A percentile compares a stretch with the other conserved stretches of the same genome.
These are phyloP conservation scores for Larix kaempferi DNA, from an alignment of 75 land plant species.

Conservation along the genomic window DNA sequence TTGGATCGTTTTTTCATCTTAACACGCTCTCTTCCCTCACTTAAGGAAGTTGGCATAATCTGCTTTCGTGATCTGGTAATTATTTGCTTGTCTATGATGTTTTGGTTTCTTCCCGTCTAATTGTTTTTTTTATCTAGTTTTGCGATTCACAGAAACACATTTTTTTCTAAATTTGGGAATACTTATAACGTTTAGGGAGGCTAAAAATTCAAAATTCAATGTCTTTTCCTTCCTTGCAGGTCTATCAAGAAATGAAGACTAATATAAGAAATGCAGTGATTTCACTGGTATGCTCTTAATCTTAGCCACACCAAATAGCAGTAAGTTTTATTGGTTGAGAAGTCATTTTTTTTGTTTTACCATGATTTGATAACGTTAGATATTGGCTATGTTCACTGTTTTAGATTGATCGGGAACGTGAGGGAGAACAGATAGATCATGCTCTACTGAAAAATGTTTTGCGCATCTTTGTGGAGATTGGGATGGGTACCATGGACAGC, in stretches of 20 bases:
- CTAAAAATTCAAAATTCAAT: not conserved
- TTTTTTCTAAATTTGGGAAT: too few relatives aligned
- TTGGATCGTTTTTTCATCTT: conserved; percentile 81
- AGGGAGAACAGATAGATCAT: conserved; percentile 90
- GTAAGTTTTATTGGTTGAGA: too few relatives aligned
- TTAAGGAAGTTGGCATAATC: conserved; percentile 75
- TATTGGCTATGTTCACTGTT: not conserved
- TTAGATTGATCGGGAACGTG: conserved; percentile 85
- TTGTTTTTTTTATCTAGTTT: too few relatives aligned
- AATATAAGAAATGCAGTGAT: conserved; percentile 88
- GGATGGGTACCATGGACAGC: conserved; percentile 77
- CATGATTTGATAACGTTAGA: not conserved
- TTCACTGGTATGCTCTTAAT: conserved; percentile 44
- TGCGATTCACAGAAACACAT: too few relatives aligned
- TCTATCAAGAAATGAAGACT: conserved; percentile 63
- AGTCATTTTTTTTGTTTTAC: too few relatives aligned
- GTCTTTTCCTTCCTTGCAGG: conserved; percentile 33
- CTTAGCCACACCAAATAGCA: not conserved
- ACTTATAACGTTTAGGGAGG: too few relatives aligned
- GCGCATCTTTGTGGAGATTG: conserved; percentile 94
- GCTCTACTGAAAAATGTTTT: conserved; percentile 84
- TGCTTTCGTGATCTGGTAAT: conserved; percentile 77
- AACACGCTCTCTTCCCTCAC: conserved; percentile 61
- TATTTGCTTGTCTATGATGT: not conserved
- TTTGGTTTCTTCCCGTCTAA: not conserved